Conservation (phyloP, 495 filamentous ascomycete genomes). For the Venustampulla echinocandica region DNA sequence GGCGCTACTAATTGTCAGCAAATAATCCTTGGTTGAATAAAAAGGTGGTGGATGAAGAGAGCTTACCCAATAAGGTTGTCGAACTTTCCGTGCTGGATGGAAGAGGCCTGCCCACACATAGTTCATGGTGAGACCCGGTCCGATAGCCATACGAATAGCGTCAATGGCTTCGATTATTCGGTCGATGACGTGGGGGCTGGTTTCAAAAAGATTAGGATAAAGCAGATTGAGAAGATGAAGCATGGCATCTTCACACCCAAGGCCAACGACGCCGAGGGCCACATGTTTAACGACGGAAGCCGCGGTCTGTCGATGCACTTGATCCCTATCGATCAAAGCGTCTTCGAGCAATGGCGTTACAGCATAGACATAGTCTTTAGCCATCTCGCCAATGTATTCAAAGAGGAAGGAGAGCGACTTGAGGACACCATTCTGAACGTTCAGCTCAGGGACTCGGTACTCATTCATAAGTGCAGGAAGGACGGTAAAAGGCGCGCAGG, state of each 20-base stretch:
- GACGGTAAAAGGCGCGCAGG: conserved; percentile 97
- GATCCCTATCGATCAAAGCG: conserved; percentile 94
- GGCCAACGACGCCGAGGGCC: conserved; percentile 86
- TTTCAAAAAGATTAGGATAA: conserved; percentile 97
- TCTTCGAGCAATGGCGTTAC: conserved; percentile 96
- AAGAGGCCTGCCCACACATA: conserved; percentile 97
- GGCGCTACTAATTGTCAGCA: conserved; percentile 29
- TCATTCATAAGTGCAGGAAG: conserved; percentile 99
- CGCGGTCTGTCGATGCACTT: conserved; percentile 96
- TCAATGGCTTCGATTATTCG: conserved; percentile 95
- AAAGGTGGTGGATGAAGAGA: neutral
- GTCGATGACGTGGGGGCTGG: conserved; percentile 96
- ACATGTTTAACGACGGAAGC: conserved; percentile 96
- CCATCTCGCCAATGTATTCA: conserved; percentile 99
- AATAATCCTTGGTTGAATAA: neutral
- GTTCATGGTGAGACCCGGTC: conserved; percentile 85
- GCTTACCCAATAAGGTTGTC: conserved; percentile 73
- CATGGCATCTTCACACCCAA: conserved; percentile 99
- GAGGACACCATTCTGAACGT: conserved; percentile 97
- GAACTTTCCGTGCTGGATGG: conserved; percentile 90
- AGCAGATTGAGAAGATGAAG: conserved; percentile 92
- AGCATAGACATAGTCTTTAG: conserved; percentile 98
- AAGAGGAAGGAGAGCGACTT: conserved; percentile 97
- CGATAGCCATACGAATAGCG: conserved; percentile 89
- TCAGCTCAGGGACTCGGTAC: conserved; percentile 95